These are phyloP conservation scores for Candida hungchunana DNA, from an alignment of 805 yeast genomes.

Conservation along the genomic window DNA sequence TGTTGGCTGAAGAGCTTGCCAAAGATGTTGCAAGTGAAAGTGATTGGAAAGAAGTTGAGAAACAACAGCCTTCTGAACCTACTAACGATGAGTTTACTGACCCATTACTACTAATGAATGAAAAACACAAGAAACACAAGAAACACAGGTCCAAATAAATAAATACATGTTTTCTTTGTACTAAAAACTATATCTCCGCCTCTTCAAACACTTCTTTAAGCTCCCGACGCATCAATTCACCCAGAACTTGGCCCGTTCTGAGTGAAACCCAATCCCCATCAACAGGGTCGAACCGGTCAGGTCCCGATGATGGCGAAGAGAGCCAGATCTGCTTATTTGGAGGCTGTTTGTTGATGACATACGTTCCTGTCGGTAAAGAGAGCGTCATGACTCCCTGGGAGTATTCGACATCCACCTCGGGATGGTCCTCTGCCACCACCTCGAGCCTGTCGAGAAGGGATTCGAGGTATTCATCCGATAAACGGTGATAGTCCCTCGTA, in stretches of 20 bases:
- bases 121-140: background rate
- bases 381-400: constrained; percentile 85
- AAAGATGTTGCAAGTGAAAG: constrained; percentile 26
- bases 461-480: constrained; percentile 70
- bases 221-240: constrained; percentile 49
- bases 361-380: constrained; percentile 72
- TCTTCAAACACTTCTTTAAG: constrained; percentile 25
- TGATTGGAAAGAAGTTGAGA: constrained; percentile 6
- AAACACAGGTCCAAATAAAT: background rate
- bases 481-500: constrained; percentile 52
- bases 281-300: constrained; percentile 75
- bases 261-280: constrained; percentile 75
- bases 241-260: constrained; percentile 53
- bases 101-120: constrained; percentile 22
- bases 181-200: background rate
- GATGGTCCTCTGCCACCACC: constrained; percentile 53
- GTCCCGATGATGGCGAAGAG: constrained; percentile 90
- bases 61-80: background rate
- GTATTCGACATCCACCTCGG: constrained; percentile 71
- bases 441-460: constrained; percentile 63
- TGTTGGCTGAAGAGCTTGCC: constrained; percentile 29
- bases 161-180: background rate
- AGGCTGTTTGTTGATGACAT: constrained; percentile 94
- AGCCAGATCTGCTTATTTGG: constrained; percentile 97
- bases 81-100: constrained; percentile 24